Conservation (phyloP, 1,139 yeast species). For the Diutina neorugosa region DNA sequence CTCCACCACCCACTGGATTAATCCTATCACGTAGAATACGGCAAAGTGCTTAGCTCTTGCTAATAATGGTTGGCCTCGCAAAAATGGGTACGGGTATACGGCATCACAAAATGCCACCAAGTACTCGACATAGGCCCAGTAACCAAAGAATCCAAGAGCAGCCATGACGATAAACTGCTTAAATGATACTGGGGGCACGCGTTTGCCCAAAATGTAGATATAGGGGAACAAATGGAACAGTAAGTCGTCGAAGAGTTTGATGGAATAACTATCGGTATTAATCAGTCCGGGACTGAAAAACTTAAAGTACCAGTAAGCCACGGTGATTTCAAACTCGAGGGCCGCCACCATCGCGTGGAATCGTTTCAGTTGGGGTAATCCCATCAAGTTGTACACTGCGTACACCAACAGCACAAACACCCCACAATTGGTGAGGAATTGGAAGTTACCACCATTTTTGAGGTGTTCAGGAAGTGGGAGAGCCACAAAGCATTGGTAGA, state of each 20-base stretch:
- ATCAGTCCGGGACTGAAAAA: constrained; percentile 12
- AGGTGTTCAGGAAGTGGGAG: constrained; percentile 12
- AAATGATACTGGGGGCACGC: background rate
- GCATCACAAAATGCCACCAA: background rate
- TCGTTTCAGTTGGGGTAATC: background rate
- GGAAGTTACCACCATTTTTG: constrained; percentile 13
- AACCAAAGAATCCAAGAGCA: constrained; percentile 5
- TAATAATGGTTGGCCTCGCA: constrained; percentile 7
- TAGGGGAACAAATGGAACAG: constrained; percentile 17
- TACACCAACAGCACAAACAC: constrained; percentile 8
- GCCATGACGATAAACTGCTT: constrained; percentile 5
- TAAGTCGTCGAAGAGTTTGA: constrained; percentile 11
- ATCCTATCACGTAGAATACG: constrained; percentile 6
- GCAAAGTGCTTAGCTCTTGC: constrained; percentile 8
- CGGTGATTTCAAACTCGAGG: constrained; percentile 14
- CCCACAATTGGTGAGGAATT: constrained; percentile 14
- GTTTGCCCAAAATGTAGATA: background rate
- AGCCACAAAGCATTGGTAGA: constrained; percentile 5
- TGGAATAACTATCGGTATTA: constrained; percentile 13
- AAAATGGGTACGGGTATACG: constrained; percentile 13
- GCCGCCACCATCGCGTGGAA: constrained; percentile 7
- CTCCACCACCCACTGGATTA: constrained; percentile 5
- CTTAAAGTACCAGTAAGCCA: constrained; percentile 14
- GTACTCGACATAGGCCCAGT: background rate
- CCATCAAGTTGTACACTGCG: background rate